phyloP scores from a whole-genome alignment of 1,284 basidiomycete species.

The Tilletia indica region DNA sequence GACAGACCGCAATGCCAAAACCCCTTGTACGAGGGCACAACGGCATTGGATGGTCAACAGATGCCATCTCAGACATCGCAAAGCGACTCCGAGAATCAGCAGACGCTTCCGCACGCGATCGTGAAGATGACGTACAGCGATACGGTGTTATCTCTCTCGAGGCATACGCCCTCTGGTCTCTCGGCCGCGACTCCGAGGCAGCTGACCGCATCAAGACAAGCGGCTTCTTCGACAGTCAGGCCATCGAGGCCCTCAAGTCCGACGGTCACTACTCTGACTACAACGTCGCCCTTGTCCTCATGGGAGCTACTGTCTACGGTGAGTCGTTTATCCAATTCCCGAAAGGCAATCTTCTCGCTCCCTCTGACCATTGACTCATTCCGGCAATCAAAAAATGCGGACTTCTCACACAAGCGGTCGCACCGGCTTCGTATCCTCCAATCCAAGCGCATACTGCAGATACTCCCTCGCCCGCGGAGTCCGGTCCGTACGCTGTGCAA shows the following conservation, averaged over 20 bases:
- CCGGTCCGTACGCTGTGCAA: constrained; percentile 33
- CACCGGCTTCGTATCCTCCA: constrained; percentile 36
- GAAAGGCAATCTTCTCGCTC: neutral
- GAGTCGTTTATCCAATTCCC: constrained; percentile 8
- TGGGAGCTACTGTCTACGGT: constrained; percentile 45
- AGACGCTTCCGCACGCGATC: constrained; percentile 4
- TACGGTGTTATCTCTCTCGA: constrained; percentile 29
- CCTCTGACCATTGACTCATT: neutral
- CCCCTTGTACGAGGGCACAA: constrained; percentile 27
- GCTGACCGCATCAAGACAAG: constrained; percentile 44
- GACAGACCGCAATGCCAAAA: constrained; percentile 38
- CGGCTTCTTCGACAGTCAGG: constrained; percentile 37
- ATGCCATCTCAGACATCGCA: constrained; percentile 29
- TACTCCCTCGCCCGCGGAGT: constrained; percentile 36
- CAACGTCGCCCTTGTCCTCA: constrained; percentile 35
- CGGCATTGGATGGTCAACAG: constrained; percentile 41
- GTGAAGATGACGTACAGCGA: constrained; percentile 1
- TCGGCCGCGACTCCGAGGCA: constrained; percentile 48
- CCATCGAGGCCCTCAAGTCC: constrained; percentile 24
- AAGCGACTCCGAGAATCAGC: constrained; percentile 33
- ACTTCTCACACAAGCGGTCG: constrained; percentile 13
- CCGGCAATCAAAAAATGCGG: neutral
- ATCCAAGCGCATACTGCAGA: constrained; percentile 45
- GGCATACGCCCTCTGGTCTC: constrained; percentile 42
- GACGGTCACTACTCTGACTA: constrained; percentile 33